Base-by-base conservation (phyloP, 208 protist species). In the Leptomonas pyrrhocoris region DNA sequence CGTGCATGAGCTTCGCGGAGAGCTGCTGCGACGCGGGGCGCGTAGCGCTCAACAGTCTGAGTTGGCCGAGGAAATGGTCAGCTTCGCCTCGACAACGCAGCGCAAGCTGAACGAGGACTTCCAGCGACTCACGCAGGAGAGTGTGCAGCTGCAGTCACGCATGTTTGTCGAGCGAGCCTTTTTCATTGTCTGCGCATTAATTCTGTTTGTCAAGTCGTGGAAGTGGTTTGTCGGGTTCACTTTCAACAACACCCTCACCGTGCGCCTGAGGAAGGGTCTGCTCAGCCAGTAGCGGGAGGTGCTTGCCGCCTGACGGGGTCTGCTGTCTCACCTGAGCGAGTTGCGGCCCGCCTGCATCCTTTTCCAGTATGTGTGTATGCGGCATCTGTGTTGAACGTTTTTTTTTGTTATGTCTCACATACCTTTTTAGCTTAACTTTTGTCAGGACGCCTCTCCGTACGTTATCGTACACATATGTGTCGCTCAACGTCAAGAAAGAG, bases 61-160 rank as follows among this genome's bases (percentile, higher is more conserved):
- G 80, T 68, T 96, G 60, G 92, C 92, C 8, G 89, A 96, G 78
- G 79, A 88, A 59, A 96, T 96, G 92, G 89, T 96, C 21, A 78
- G 80, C 51, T 94, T 94, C 68, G 92, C 92, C 36, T 93, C 88
- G 4, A 60, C 81, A 21, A 88, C 79, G 18, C 92, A 95, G 76
- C 75, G 89, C 21, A 94, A 95, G 73, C 70, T 96, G 42, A 94
- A 89, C 50, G 92, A 95, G 7, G 86, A 96, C 74, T 96, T 96
- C 66, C 88, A 93, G 73, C 85, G 84, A 8, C 80, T 92, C 15
- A 94, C 89, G 5, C 92, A 96, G 73, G 34, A 90, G 53, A 90
- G 86, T 65, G 77, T 96, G 18, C 86, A 95, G 68, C 70, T 74
- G 58, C 92, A 95, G 73, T 85, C 86, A 11, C 81, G 85, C 50